Base-by-base conservation (phyloP, 1,284 basidiomycete species). In the Rhizoctonia solani region DNA sequence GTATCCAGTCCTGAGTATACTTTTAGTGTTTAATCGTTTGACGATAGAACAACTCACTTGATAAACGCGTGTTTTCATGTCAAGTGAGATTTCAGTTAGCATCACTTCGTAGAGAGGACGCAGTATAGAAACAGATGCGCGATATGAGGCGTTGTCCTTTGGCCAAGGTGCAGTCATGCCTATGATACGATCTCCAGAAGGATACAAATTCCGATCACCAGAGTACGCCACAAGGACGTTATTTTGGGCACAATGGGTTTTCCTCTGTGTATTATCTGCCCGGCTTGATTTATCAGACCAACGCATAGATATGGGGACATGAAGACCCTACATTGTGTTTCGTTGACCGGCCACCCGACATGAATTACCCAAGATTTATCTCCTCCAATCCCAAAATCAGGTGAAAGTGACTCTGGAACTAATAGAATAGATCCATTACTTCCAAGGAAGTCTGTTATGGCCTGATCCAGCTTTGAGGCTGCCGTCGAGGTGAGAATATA, bases 311-410 rank as follows among this genome's bases (percentile, higher is more conserved):
- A 5, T 16, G 13, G 23, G 6, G 5, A 32, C 14, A 16, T 8
- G 14, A 8, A 25, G 21, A 3, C 46, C 56, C 49, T 27, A 59
- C 56, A 59, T 19, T 19, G 27, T 4, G 30, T 44, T 16, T n/a
- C 44, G 23, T 34, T 49, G 25, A n/a, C n/a, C 11, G 56, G 56
- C 56, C 56, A 59, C 2, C 44, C 56, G 4, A 34, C 44, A n/a
- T 59, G 56, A 34, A 59, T 47, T 4, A 59, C 19, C 23, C 56
- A 59, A 3, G 32, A 21, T 25, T 32, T 29, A 19, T 47, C 44
- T 8, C 9, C 13, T 25, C 34, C 30, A 27, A 34, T 2, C n/a
- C 13, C 14, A 14, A 47, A 3, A 6, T 30, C 23, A 8, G 54
- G 4, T 21, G 13, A 2, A 21, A 32, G n/a, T 1, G 27, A 19